A percentile compares a stretch with the other conserved stretches of the same genome.
These are phyloP conservation scores for Cryptosporidium canis DNA, from an alignment of 169 alveolate genomes.

Conservation along the genomic window DNA sequence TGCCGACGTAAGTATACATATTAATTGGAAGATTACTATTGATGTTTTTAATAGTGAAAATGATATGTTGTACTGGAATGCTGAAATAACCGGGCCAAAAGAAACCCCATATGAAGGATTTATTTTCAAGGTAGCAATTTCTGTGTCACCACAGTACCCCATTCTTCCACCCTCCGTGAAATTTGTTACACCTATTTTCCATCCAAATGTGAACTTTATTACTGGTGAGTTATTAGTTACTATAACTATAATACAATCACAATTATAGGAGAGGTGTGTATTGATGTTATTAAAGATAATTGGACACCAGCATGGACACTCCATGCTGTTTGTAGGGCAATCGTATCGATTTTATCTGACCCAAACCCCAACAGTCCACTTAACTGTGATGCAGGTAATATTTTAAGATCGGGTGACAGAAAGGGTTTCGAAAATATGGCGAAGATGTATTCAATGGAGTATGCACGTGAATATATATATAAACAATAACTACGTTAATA, in stretches of 20 bases:
- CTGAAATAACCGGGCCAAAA: constrained; percentile 89
- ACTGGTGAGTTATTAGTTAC: constrained; percentile 82
- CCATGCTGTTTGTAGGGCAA: constrained; percentile 92
- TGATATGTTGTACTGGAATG: constrained; percentile 87
- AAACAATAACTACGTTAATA: neutral
- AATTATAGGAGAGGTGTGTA: constrained; percentile 89
- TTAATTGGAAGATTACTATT: neutral
- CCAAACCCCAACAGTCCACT: constrained; percentile 97
- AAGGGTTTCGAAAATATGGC: constrained; percentile 93
- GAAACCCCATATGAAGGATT: constrained; percentile 94
- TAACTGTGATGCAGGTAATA: constrained; percentile 96
- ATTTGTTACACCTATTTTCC: constrained; percentile 93
- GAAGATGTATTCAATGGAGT: constrained; percentile 92
- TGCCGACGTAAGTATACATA: constrained; percentile 24
- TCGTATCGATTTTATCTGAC: constrained; percentile 86
- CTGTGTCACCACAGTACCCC: constrained; percentile 92
- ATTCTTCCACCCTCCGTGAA: constrained; percentile 92
- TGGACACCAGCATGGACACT: constrained; percentile 98
- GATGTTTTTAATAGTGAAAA: constrained; percentile 76
- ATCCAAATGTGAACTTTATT: constrained; percentile 94
- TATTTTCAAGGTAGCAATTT: constrained; percentile 86
- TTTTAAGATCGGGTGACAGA: constrained; percentile 92
- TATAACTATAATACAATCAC: constrained; percentile 16
- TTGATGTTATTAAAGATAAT: constrained; percentile 91
- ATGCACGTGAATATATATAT: constrained; percentile 78